Base-by-base conservation (phyloP, 2,329 filamentous ascomycete genomes). In the Paecilomyces niveus region DNA sequence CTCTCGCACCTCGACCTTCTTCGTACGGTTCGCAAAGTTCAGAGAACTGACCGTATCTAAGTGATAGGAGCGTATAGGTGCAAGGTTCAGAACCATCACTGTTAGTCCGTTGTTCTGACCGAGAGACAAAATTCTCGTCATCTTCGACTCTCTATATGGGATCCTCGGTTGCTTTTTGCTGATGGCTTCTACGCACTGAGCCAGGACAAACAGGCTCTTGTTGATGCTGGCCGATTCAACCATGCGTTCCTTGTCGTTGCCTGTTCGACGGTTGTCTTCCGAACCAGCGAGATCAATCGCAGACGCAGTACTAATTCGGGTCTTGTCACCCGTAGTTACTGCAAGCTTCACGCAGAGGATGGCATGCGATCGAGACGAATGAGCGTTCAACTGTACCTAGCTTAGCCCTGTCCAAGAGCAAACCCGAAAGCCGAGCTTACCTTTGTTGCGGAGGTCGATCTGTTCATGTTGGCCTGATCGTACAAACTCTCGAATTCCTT, bases 161-260 rank as follows among this genome's bases (percentile, higher is more conserved):
- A 97, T 93, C 33, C 93, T 85, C 66, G 75, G 73, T 60, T 86
- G 83, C 67, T 87, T 87, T 70, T 85, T 85, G 68, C 89, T 89
- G 70, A 97, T 97, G 58, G 93, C 93, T 71, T 97, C 93, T 56
- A 97, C 93, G 67, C 93, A 97, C 72, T 96, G 92, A 51, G 91
- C 93, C 54, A 97, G 78, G 18, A 97, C 92, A 68, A 97, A 97
- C 6, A 97, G 81, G 63, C 90, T 95, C 78, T 97, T 97, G 82
- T 97, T 97, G 80, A 97, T 97, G 68, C 90, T 93, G 0, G 93
- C 92, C 45, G 92, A 96, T 74, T 97, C 93, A n/a, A 96, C 85
- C 71, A 97, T 80, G 26, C 93, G 84, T 73, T 96, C 92, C 72
- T 92, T 94, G 67, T 88, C 91, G 73, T 97, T 97, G 56, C 96